phyloP scores from a whole-genome alignment of 192 early-diverging fungal species.

The Dissophora globulifera region DNA sequence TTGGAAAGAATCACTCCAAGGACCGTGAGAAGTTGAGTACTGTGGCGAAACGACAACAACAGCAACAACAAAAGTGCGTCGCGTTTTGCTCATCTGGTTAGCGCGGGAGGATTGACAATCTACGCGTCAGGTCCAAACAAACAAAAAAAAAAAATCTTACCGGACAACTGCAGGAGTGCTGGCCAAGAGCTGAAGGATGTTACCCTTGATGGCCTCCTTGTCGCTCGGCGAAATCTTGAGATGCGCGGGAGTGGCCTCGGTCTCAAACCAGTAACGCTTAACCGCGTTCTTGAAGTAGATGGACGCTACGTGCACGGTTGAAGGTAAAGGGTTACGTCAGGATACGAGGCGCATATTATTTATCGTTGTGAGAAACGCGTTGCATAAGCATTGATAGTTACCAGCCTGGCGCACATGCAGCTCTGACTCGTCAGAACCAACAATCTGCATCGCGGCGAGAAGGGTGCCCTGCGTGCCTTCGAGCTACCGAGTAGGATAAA shows the following conservation, averaged over 20 bases:
- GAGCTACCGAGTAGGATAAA: slow-evolving; percentile 14
- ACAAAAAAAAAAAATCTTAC: slow-evolving; percentile 54
- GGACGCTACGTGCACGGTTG: slow-evolving; percentile 16
- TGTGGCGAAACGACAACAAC: slow-evolving; percentile 14
- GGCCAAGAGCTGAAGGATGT: slow-evolving; percentile 81
- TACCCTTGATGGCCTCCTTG: slow-evolving; percentile 70
- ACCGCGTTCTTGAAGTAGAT: slow-evolving; percentile 51
- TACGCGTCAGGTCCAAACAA: background rate
- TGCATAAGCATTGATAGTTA: slow-evolving; percentile 29
- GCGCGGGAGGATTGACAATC: slow-evolving; percentile 6
- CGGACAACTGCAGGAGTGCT: slow-evolving; percentile 77
- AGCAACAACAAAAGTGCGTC: no score
- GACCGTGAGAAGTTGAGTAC: slow-evolving; percentile 81
- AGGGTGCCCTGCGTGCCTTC: slow-evolving; percentile 46
- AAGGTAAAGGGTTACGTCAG: no score
- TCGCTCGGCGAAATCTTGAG: slow-evolving; percentile 76
- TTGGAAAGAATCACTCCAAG: slow-evolving; percentile 77
- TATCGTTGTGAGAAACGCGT: background rate
- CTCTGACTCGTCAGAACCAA: slow-evolving; percentile 63
- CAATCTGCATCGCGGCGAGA: slow-evolving; percentile 57
- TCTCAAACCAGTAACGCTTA: slow-evolving; percentile 51
- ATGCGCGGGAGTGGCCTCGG: slow-evolving; percentile 56
- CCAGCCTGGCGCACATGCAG: slow-evolving; percentile 67
- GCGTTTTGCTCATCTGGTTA: no score
- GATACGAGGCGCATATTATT: no score